A percentile compares a stretch with the other conserved stretches of the same genome.
These are phyloP conservation scores for Rubroboletus satanas DNA, from an alignment of 768 basidiomycete genomes.

Conservation along the genomic window DNA sequence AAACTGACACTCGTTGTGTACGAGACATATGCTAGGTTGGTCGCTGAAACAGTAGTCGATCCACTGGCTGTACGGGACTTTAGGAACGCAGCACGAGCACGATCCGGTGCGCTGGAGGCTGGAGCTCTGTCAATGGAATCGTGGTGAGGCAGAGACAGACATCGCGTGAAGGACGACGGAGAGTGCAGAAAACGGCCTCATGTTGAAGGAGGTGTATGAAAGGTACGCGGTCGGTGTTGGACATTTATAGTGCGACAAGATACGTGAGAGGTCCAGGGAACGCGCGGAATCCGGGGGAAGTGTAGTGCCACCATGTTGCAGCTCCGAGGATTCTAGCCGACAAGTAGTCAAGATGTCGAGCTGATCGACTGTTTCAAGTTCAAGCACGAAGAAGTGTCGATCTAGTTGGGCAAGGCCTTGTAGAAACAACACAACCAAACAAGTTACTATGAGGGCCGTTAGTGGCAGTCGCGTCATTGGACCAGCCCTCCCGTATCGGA, in stretches of 20 bases:
- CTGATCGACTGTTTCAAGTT: too few species aligned
- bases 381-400: too few species aligned
- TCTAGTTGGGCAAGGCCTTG: too few species aligned
- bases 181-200: slow-evolving; percentile 12
- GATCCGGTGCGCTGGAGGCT: slow-evolving; percentile 5
- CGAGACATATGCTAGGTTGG: slow-evolving; percentile 9
- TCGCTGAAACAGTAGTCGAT: slow-evolving; percentile 14
- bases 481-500: too few species aligned
- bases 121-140: slow-evolving; percentile 9
- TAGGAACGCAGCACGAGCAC: slow-evolving; percentile 10
- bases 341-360: too few species aligned
- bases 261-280: neutral
- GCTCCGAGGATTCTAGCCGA: too few species aligned
- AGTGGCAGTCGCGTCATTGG: too few species aligned
- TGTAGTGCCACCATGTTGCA: too few species aligned
- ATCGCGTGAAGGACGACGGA: slow-evolving; percentile 5
- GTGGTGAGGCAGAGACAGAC: slow-evolving; percentile 5
- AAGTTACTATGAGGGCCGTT: too few species aligned
- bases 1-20: slow-evolving; percentile 27
- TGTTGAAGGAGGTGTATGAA: neutral
- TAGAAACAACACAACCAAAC: too few species aligned
- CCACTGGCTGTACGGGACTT: slow-evolving; percentile 1
- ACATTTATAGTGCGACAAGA: slow-evolving; percentile 6
- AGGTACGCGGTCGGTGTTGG: neutral
- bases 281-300: too few species aligned